These are phyloP conservation scores for Solanum chacoense DNA, from an alignment of 305 asterid genomes.

Conservation along the genomic window DNA sequence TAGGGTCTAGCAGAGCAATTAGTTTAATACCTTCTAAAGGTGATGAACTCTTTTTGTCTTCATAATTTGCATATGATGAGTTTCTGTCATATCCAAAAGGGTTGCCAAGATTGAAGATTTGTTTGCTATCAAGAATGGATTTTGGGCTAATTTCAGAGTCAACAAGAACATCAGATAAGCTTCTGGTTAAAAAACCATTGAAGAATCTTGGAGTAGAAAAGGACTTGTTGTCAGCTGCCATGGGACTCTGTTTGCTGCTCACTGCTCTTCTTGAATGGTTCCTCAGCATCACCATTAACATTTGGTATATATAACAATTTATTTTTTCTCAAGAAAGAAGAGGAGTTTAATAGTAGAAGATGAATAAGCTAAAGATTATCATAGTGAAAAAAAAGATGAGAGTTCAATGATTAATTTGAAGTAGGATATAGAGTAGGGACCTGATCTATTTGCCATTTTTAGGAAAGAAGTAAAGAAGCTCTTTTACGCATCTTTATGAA, in stretches of 20 bases:
- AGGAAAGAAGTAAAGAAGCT: not conserved
- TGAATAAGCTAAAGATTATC: not conserved
- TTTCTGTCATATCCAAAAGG: conserved; percentile 44
- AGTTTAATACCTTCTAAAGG: conserved; percentile 52
- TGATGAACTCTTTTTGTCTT: conserved; percentile 9
- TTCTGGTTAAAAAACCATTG: conserved; percentile 41
- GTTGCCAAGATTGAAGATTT: conserved; percentile 34
- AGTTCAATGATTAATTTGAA: not conserved
- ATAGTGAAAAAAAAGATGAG: not conserved
- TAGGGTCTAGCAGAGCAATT: conserved; percentile 42
- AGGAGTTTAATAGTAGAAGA: not conserved
- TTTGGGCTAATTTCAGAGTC: conserved; percentile 49
- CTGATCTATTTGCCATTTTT: not conserved
- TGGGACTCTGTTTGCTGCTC: conserved; percentile 29
- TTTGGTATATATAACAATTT: not conserved
- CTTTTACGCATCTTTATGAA: not conserved
- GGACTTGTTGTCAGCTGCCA: conserved; percentile 35
- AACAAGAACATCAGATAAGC: conserved; percentile 30
- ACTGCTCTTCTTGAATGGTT: not conserved
- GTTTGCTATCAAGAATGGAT: conserved; percentile 56
- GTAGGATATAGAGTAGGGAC: not conserved
- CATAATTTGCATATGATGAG: not conserved
- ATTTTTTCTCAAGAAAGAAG: not conserved
- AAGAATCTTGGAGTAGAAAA: conserved; percentile 46
- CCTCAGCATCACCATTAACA: not conserved